Evolutionary conservation across 2,329 filamentous ascomycete species (phyloP), one percentile per base, ranked within the genome.

Genomic region (Cercospora citrullina): DNA sequence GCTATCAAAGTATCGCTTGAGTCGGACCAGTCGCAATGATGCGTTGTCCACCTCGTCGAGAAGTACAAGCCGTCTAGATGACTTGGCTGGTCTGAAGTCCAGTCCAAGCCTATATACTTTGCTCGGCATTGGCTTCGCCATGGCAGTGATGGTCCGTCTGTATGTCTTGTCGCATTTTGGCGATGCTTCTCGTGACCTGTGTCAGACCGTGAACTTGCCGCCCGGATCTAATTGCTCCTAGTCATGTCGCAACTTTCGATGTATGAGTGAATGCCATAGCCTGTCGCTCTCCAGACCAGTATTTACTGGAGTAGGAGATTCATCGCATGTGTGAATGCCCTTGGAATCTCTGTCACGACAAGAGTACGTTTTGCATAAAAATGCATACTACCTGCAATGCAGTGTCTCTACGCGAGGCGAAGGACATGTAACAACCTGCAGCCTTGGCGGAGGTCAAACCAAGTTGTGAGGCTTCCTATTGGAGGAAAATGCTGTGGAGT

Each of bases 101-200:
- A 31, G 21, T 21, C 53, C 53, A 58, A 33, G 53, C 53, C 53
- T 14, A 58, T 58, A 30, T 58, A 58, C 53, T 58, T 30, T n/a
- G 30, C 53, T 58, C 26, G 53, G 53, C 53, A 26, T 18, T 58
- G n/a, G 53, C 53, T 58, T 58, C 26, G 53, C 53, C 53, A n/a
- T 31, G 48, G 48, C 48, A 39, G 5, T 26, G 26, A 4, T 57
- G 26, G 53, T 28, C 28, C 53, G 12, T 9, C 21, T 58, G 12
- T 58, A 31, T 18, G 30, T n/a, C 53, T 58, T 31, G 53, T 31
- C 53, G 10, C 12, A 26, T 6, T 51, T 51, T 51, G 45, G 18
- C 18, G 10, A 51, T 51, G 45, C 16, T 26, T 51, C 18, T 23
- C 45, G 21, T 26, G 45, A 51, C 45, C 45, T 26, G 21, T 51